phyloP scores from a whole-genome alignment of 306 rosid genomes.

The Datisca glomerata region DNA sequence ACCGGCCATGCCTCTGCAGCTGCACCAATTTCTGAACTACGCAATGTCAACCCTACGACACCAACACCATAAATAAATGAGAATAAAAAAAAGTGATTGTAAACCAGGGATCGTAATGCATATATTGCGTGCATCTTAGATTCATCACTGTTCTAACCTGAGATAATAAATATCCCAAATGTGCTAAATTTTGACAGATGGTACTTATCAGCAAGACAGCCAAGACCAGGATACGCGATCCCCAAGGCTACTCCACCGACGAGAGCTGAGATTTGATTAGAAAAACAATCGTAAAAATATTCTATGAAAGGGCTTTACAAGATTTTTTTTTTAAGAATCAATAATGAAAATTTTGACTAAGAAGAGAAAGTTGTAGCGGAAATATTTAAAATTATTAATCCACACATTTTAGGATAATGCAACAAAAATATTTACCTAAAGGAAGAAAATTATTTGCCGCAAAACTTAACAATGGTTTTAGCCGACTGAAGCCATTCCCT shows the following conservation, averaged over 20 bases:
- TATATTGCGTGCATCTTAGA: not conserved
- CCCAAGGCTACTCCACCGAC: conserved; percentile 51
- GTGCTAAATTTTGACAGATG: conserved; percentile 72
- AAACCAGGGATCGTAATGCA: too few relatives aligned
- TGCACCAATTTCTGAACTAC: conserved; percentile 57
- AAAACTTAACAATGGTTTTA: conserved; percentile 38
- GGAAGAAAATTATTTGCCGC: conserved; percentile 59
- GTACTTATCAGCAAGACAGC: conserved; percentile 69
- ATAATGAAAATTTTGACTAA: not conserved
- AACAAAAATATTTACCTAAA: conserved; percentile 36
- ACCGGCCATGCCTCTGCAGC: conserved; percentile 94
- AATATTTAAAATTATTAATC: not conserved
- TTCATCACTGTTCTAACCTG: conserved; percentile 37
- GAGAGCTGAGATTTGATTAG: conserved; percentile 37
- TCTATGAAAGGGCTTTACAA: too few relatives aligned
- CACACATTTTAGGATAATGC: not conserved
- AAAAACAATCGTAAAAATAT: conserved; percentile 9
- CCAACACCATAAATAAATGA: too few relatives aligned
- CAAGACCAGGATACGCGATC: conserved; percentile 54
- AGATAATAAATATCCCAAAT: conserved; percentile 60
- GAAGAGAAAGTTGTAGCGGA: not conserved
- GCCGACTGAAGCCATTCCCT: conserved; percentile 32
- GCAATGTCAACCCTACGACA: conserved; percentile 64
- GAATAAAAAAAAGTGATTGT: too few relatives aligned
- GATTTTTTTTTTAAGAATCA: too few relatives aligned